phyloP scores from a whole-genome alignment of 2,329 filamentous ascomycete species.

The Emydomyces testavorans region DNA sequence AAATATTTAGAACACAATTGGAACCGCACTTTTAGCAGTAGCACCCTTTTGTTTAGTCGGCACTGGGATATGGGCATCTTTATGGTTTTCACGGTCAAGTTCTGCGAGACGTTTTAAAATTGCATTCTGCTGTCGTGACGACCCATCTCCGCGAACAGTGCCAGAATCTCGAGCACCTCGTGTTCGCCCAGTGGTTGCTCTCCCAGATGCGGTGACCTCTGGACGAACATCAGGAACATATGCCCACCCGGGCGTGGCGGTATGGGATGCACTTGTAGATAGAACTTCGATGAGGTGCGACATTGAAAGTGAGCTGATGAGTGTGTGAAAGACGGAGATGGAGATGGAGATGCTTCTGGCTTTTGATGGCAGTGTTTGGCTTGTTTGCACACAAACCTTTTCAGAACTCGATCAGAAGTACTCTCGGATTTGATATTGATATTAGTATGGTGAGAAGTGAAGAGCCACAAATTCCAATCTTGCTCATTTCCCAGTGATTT shows the following conservation, averaged over 20 bases:
- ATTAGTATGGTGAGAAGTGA: not conserved
- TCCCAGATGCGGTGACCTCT: slow-evolving; percentile 37
- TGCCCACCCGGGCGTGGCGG: slow-evolving; percentile 74
- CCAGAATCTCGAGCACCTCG: slow-evolving; percentile 53
- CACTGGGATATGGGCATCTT: slow-evolving; percentile 60
- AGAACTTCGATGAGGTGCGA: slow-evolving; percentile 67
- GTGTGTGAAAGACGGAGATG: not conserved
- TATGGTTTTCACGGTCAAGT: slow-evolving; percentile 67
- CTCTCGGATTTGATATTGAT: not conserved
- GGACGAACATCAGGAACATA: slow-evolving; percentile 69
- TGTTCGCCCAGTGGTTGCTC: slow-evolving; percentile 49
- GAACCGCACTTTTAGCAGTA: slow-evolving; percentile 30
- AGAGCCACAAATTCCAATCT: too few species aligned
- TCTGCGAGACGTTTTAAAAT: slow-evolving; percentile 70
- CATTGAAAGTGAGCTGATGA: too few species aligned
- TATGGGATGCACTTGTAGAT: slow-evolving; percentile 52
- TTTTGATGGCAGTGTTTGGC: not conserved
- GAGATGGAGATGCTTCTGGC: too few species aligned
- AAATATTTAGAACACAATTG: too few species aligned
- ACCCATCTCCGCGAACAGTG: slow-evolving; percentile 51
- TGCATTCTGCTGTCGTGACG: slow-evolving; percentile 71
- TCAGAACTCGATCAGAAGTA: not conserved
- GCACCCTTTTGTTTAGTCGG: slow-evolving; percentile 43
- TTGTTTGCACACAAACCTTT: not conserved
- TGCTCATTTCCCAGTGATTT: too few species aligned